Percentiles rank a stretch among this genome's conserved stretches.
phyloP scores from a whole-genome alignment of 192 early-diverging fungal species.

The Spizellomyces punctatus region DNA sequence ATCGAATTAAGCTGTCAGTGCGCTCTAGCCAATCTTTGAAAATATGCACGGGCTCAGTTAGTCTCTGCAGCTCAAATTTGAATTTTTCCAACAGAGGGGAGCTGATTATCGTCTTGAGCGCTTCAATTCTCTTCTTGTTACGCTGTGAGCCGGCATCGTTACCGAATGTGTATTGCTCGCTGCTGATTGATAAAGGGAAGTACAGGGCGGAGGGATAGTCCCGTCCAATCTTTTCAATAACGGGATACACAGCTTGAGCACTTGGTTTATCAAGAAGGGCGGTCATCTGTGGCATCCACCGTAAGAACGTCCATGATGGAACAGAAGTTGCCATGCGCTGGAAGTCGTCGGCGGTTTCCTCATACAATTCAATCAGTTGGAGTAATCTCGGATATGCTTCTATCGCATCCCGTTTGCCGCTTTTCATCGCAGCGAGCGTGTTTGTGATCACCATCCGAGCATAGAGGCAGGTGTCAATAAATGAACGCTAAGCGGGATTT shows the following conservation, averaged over 20 bases:
- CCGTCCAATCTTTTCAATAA: conserved; percentile 53
- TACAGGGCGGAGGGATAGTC: conserved; percentile 67
- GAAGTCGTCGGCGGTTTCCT: conserved; percentile 38
- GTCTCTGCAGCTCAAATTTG: conserved; percentile 62
- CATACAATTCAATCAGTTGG: conserved; percentile 63
- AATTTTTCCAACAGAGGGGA: conserved; percentile 61
- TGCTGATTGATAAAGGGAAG: conserved; percentile 71
- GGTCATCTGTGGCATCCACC: conserved; percentile 77
- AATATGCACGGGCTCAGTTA: conserved; percentile 70
- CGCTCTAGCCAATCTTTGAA: conserved; percentile 70
- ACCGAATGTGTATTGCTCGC: conserved; percentile 65
- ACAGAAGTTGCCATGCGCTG: conserved; percentile 7
- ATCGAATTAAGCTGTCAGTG: conserved; percentile 28
- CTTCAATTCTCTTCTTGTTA: conserved; percentile 35
- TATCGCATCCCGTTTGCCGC: conserved; percentile 53
- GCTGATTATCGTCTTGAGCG: conserved; percentile 30
- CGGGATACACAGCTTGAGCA: conserved; percentile 6
- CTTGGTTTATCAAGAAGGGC: conserved; percentile 64
- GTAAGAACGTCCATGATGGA: conserved; percentile 69
- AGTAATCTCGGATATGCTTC: conserved; percentile 72
- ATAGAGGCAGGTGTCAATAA: conserved; percentile 6
- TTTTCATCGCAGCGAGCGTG: conserved; percentile 57
- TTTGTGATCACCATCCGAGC: conserved; percentile 15
- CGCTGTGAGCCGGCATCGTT: conserved; percentile 5
- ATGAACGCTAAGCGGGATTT: not conserved